These are phyloP conservation scores for Jamesozyma piceae DNA, from an alignment of 805 yeast genomes.

Conservation along the genomic window DNA sequence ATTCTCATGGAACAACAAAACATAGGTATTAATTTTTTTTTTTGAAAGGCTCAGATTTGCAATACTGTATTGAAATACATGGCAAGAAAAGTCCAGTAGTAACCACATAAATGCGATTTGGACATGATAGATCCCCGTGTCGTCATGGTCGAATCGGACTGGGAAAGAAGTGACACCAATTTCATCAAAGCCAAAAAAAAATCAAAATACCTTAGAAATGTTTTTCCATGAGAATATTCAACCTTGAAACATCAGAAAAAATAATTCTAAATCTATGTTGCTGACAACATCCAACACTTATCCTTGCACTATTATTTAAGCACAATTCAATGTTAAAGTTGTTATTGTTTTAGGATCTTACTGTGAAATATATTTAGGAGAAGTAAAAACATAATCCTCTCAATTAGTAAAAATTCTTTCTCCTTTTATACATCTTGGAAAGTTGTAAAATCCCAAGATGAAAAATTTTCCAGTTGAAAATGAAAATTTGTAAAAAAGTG, in stretches of 20 bases:
- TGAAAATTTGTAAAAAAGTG: not conserved
- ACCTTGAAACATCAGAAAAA: conserved; percentile 8
- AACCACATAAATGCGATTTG: conserved; percentile 7
- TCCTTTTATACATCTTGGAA: conserved; percentile 1
- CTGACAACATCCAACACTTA: not conserved
- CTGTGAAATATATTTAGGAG: too few species aligned
- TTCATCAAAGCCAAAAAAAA: conserved; percentile 33
- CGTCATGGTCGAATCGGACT: conserved; percentile 91
- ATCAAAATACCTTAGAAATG: conserved; percentile 1
- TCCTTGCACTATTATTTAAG: not conserved
- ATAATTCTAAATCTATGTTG: not conserved
- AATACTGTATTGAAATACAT: conserved; percentile 24
- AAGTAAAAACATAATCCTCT: too few species aligned
- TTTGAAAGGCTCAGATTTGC: conserved; percentile 28
- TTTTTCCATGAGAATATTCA: conserved; percentile 14
- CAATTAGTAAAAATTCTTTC: not conserved
- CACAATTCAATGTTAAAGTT: not conserved
- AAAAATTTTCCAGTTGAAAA: not conserved
- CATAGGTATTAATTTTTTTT: not conserved
- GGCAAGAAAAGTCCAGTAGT: conserved; percentile 68
- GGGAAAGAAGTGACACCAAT: conserved; percentile 76
- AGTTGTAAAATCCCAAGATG: not conserved
- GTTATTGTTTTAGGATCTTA: not conserved
- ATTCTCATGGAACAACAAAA: conserved; percentile 1
- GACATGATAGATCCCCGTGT: conserved; percentile 49